Evolutionary conservation across 2,329 filamentous ascomycete species (phyloP), one percentile per base, ranked within the genome.

Genomic region (Phialocephala sp.): DNA sequence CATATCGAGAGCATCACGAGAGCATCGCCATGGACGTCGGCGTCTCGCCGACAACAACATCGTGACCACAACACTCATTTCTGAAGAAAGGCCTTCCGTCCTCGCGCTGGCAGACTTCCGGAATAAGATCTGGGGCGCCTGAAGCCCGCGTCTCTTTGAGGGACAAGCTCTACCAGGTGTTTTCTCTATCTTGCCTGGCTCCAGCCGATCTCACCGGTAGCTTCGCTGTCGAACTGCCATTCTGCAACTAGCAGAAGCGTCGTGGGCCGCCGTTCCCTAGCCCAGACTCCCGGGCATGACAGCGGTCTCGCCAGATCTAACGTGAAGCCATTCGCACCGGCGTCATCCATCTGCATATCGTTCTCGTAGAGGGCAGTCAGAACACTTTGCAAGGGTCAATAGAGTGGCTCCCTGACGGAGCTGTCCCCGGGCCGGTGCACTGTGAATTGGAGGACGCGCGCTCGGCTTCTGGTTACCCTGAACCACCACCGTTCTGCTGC

Each of bases 111-210:
- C 32, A 55, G 14, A 36, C 32, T 27, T 35, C 35, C 22, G 4
- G 20, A 54, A n/a, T 32, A 32, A 15, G 3, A 54, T 32, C 27
- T 36, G 27, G 14, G 50, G 18, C 24, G 1, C 24, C 3, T 9
- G 12, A 4, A 5, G 22, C 3, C 24, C 24, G 18, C 27, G 50
- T 32, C 50, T 24, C 45, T 54, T 15, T 32, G 1, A n/a, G 27
- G 22, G 12, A 5, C 1, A 15, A 18, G 32, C 11, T 5, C 24
- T 18, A 2, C 9, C 8, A 12, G 8, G 24, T 32, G 12, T 12
- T 54, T 54, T 18, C 50, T 54, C 50, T 18, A 20, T 54, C 50
- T 54, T 54, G 50, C 50, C 45, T 54, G 24, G 24, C 24, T 35
- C 14, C 24, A 27, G 27, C 8, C 22, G 18, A 27, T 35, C 22